Conservation (phyloP, 1,284 basidiomycete genomes). For the Coriolopsis trogii region DNA sequence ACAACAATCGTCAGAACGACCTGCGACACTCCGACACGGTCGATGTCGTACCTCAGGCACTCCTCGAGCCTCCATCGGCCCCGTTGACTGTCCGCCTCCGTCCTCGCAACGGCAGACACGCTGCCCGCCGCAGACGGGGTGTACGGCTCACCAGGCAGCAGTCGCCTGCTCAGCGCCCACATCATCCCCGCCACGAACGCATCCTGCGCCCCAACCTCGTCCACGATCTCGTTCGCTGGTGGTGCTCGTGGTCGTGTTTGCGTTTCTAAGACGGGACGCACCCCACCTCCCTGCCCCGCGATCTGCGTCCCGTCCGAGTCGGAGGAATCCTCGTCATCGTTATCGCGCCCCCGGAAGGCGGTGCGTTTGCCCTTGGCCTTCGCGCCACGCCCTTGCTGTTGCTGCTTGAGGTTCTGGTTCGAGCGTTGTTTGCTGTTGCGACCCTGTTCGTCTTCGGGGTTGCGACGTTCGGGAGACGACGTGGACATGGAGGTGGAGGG, state of each 20-base stretch:
- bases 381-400: conserved; percentile 19
- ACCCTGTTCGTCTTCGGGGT: conserved; percentile 8
- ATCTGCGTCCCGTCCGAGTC: conserved; percentile 64
- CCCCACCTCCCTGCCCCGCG: conserved; percentile 26
- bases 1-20: background rate
- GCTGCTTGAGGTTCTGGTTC: conserved; percentile 3
- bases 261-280: conserved; percentile 1
- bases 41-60: conserved; percentile 61
- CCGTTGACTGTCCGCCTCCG: conserved; percentile 42
- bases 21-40: background rate
- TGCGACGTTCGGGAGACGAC: conserved; percentile 15
- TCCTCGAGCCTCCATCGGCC: conserved; percentile 74
- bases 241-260: background rate
- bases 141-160: conserved; percentile 72
- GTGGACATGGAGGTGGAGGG: conserved; percentile 4
- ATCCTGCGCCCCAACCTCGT: conserved; percentile 76
- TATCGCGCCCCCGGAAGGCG: conserved; percentile 40
- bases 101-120: conserved; percentile 32
- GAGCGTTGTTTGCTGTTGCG: background rate
- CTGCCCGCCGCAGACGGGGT: conserved; percentile 55
- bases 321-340: conserved; percentile 42
- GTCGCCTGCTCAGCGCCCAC: conserved; percentile 65
- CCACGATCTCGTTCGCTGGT: conserved; percentile 45
- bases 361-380: too few relatives aligned
- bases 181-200: conserved; percentile 85